Evolutionary conservation across 306 rosid genomes (phyloP), one percentile per base, ranked within the genome.

Genomic region (Phaseolus lunatus): DNA sequence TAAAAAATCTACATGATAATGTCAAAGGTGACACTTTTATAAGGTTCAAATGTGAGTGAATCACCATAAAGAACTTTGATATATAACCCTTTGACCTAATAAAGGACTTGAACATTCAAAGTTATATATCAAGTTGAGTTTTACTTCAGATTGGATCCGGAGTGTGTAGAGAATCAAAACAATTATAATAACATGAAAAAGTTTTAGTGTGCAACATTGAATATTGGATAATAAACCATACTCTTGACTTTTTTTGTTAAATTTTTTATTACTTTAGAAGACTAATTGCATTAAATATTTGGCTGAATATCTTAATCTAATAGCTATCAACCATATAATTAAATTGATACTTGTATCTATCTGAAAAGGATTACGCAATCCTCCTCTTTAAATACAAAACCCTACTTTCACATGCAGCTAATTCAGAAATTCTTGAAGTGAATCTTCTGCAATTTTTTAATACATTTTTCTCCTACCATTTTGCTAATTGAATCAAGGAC

Each of bases 341-440:
- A 2, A 29, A 27, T 67, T 68, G 9, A 43, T 78, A 27, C 10
- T 19, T 57, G 33, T 56, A 18, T 53, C 8, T 16, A 33, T 23
- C 74, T 31, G 19, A 44, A 44, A 9, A 19, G 29, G 66, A 23
- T 31, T 49, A 56, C 18, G 35, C 47, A 47, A 44, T 5, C 33
- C 54, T 56, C 52, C 45, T 11, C 2, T 44, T 59, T 44, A 10
- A 44, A 66, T 41, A 0, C 11, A 33, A 43, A 29, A 24, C 50
- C 37, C 22, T 78, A 20, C 70, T 79, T 66, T 68, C 81, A 68
- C 81, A 79, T 73, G 80, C 73, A 67, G 29, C 24, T 27, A 58
- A 29, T 29, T 54, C 16, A 67, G 47, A 41, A 69, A 16, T 54
- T 5, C 44, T 37, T 5, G 2, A 29, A 50, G 15, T 19, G 43